Conservation (phyloP, 2,329 filamentous ascomycete species). For the Epichloe baconii region DNA sequence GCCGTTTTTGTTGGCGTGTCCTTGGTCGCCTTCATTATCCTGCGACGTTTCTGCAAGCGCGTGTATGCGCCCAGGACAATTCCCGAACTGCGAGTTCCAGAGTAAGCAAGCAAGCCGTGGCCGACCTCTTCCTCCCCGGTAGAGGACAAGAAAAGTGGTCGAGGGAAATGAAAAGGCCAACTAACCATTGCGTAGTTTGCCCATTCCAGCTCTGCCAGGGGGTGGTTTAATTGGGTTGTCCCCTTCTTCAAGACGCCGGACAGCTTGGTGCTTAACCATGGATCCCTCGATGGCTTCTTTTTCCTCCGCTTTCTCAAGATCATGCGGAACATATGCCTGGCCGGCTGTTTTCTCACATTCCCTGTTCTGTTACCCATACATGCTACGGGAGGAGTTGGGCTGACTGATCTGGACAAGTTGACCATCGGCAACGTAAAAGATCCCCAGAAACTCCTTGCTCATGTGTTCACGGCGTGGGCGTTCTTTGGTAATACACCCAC, state of each 20-base stretch:
- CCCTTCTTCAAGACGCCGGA: slow-evolving; percentile 58
- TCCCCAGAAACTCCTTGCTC: slow-evolving; percentile 59
- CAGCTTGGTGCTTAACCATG: slow-evolving; percentile 73
- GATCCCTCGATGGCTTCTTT: slow-evolving; percentile 84
- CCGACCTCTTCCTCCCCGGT: neutral
- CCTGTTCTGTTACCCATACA: slow-evolving; percentile 81
- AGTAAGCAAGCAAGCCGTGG: slow-evolving; percentile 17
- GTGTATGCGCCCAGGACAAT: slow-evolving; percentile 44
- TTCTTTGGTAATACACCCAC: slow-evolving; percentile 41
- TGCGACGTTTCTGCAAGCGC: slow-evolving; percentile 34
- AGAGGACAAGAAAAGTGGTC: neutral
- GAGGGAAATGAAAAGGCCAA: neutral
- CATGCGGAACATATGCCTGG: slow-evolving; percentile 71
- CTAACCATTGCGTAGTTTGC: slow-evolving; percentile 29
- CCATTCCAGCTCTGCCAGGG: slow-evolving; percentile 43
- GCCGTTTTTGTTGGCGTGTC: slow-evolving; percentile 37
- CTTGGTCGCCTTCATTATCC: slow-evolving; percentile 33
- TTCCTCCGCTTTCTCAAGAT: slow-evolving; percentile 61
- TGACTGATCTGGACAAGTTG: slow-evolving; percentile 60
- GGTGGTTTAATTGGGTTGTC: slow-evolving; percentile 56
- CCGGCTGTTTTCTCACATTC: slow-evolving; percentile 75
- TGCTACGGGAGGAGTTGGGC: slow-evolving; percentile 58
- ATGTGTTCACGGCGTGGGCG: slow-evolving; percentile 66
- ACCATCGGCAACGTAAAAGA: slow-evolving; percentile 62
- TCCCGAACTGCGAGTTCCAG: slow-evolving; percentile 31